Base-by-base conservation (phyloP, 108 stramenopile genomes). In the Nitzschia sp. region DNA sequence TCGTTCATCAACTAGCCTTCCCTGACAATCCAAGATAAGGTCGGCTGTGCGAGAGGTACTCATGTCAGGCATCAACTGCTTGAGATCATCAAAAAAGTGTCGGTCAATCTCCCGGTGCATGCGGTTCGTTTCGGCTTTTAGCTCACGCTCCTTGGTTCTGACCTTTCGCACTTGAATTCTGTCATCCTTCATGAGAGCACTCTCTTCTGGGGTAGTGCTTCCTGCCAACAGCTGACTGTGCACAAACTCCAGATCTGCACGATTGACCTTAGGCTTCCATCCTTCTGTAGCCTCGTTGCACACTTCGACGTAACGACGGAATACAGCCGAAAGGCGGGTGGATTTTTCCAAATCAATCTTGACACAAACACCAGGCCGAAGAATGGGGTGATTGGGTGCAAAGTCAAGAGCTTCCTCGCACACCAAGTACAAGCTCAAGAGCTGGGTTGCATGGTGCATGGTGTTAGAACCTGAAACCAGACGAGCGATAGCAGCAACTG, bases 141-240 rank as follows among this genome's bases (percentile, higher is more conserved):
- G 38, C 19, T 63, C 61, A 7, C 84, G 65, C 37, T 84, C 83
- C 14, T 69, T 57, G 7, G 67, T 60, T 10, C 83, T 42, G 7
- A 69, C 72, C n/a, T 70, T 73, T 59, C 81, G 74, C 0, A 88
- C 89, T 22, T 60, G 68, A 51, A 94, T 88, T 10, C 73, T 73
- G 79, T 94, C 92, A 61, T 85, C 82, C 64, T 94, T 94, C 92
- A 94, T 94, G 71, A 94, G 54, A 2, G 90, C 89, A 10, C 77
- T 76, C 0, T 75, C 65, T 65, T 94, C 92, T 10, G 87, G 82
- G n/a, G 88, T 89, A 41, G 86, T 79, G 15, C 41, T 41, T 10
- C 63, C 63, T 64, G 79, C 65, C 24, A 94, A 67, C 17, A 89
- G 39, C 11, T 78, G 65, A 53, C 72, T 77, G 74, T 89, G 88